Base-by-base conservation (phyloP, 202 grass and related monocot genomes). In the Panicum hallii region DNA sequence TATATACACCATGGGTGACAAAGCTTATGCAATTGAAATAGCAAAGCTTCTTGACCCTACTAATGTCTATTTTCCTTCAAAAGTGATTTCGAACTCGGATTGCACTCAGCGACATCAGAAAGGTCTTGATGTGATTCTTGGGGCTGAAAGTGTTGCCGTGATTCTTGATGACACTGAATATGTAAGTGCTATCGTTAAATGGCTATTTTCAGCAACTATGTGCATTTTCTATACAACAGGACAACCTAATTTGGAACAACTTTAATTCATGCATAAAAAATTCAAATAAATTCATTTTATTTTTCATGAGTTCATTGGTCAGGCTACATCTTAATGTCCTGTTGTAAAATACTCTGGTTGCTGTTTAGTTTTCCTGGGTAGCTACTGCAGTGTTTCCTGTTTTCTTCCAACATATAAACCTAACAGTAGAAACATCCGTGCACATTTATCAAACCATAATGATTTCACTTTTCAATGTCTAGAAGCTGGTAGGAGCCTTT, bases 81-180 rank as follows among this genome's bases (percentile, higher is more conserved):
- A 98, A 80, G 87, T 98, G 49, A 94, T 98, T 72, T 93, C 89
- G 45, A 94, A 95, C 79, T 85, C 89, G 19, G 93, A 98, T 72
- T 88, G 86, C 83, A 98, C 89, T 73, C 90, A 93, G 77, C 81
- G 86, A 57, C 91, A 95, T 81, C 93, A 93, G 86, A 98, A 98
- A 85, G 95, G 93, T 73, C 93, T 98, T 71, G 95, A 98, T 94
- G 89, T 95, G 30, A 86, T 98, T 67, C 89, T 95, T 74, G 93
- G 93, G 79, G 89, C 78, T 52, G 91, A 92, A 85, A 98, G 77
- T 78, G 48, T 93, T 48, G 89, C 86, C 11, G 87, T 98, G 63
- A 98, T 98, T 89, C 91, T 98, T 90, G 95, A 98, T 47, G 95
- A 94, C 60, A 95, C 91, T n/a, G 89, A 95, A 70, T 50, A 38